Conservation (phyloP, 805 yeast genomes). For the Metschnikowia shivogae region DNA sequence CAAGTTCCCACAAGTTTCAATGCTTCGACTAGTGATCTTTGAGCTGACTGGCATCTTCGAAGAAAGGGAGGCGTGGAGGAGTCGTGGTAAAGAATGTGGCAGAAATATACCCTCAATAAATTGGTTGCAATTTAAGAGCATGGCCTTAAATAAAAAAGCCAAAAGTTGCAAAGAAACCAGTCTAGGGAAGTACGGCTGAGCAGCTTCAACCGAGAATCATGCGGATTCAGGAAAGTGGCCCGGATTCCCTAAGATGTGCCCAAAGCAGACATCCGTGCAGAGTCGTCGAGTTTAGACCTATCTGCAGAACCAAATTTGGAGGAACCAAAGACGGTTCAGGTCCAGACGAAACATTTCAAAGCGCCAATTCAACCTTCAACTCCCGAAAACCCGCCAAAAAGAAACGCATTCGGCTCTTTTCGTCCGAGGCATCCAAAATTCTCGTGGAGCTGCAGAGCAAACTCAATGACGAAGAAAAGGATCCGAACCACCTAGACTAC, state of each 20-base stretch:
- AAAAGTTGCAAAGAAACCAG: not conserved
- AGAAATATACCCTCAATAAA: no score
- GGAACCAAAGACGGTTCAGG: constrained; percentile 7
- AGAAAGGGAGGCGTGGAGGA: no score
- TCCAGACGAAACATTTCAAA: constrained; percentile 16
- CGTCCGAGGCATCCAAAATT: constrained; percentile 24
- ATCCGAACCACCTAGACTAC: constrained; percentile 30
- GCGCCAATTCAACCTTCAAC: constrained; percentile 15
- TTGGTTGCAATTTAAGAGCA: no score
- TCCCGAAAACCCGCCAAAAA: constrained; percentile 7
- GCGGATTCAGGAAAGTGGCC: not conserved
- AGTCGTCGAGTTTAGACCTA: not conserved
- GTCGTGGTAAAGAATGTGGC: no score
- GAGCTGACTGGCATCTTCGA: no score
- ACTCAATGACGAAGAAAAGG: constrained; percentile 27
- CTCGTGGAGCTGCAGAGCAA: constrained; percentile 14
- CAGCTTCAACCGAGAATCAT: not conserved
- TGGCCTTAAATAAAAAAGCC: no score
- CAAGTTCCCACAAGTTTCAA: no score
- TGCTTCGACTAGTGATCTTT: no score
- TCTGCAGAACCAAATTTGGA: not conserved
- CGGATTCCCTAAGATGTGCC: not conserved
- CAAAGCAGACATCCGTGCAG: not conserved
- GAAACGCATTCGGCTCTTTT: constrained; percentile 24
- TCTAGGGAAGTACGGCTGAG: not conserved